Evolutionary conservation across 2,329 filamentous ascomycete species (phyloP).

Genomic region (Dichotomopilus funicola): DNA sequence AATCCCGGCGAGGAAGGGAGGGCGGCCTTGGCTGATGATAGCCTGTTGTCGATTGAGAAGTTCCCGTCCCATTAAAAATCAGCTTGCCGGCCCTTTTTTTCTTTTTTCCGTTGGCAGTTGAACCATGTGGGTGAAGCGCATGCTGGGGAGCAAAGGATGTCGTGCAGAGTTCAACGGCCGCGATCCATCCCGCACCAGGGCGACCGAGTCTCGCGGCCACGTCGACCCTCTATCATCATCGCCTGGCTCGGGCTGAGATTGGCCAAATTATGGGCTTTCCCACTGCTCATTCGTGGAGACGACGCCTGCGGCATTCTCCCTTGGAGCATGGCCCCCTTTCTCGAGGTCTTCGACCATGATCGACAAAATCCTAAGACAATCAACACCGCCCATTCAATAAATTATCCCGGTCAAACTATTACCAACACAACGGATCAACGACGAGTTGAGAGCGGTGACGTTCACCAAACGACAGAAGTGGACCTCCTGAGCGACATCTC

Average conservation of each 20-base stretch:
- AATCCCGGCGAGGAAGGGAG: no score
- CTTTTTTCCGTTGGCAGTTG: no score
- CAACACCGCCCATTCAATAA: not conserved
- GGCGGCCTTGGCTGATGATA: no score
- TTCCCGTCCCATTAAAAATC: no score
- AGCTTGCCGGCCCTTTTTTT: no score
- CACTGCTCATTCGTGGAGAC: not conserved
- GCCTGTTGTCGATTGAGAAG: no score
- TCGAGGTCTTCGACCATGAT: constrained; percentile 10
- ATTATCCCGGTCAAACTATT: not conserved
- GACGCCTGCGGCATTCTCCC: not conserved
- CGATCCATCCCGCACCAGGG: not conserved
- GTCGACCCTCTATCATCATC: not conserved
- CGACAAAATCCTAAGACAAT: not conserved
- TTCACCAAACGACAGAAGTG: not conserved
- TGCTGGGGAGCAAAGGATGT: not conserved
- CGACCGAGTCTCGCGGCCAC: not conserved
- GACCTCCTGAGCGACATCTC: constrained; percentile 22
- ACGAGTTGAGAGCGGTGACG: not conserved
- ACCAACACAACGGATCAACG: not conserved
- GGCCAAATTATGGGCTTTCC: constrained; percentile 3
- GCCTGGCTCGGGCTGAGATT: not conserved
- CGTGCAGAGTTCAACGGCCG: not conserved
- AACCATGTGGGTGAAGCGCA: no score
- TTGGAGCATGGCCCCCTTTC: constrained; percentile 12